These are phyloP conservation scores for Lichtheimia corymbifera DNA, from an alignment of 371 early-diverging fungal genomes.

Conservation along the genomic window DNA sequence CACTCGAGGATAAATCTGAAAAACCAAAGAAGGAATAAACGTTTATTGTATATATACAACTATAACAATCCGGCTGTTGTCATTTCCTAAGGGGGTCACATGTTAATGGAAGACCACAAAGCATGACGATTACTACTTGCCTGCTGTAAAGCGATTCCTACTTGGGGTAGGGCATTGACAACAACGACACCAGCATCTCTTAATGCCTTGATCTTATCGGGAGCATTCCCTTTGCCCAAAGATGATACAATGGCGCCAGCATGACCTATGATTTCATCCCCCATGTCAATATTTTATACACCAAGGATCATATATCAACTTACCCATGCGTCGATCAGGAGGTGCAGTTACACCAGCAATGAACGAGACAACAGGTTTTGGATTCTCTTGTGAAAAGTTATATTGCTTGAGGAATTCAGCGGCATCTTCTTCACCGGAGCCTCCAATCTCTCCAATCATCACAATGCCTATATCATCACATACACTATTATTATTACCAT, in stretches of 20 bases:
- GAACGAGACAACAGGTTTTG: constrained; percentile 95
- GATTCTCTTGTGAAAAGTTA: constrained; percentile 83
- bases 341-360: constrained; percentile 99
- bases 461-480: constrained; percentile 67
- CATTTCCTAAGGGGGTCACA: neutral
- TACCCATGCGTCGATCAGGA: constrained; percentile 96
- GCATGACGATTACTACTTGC: too few relatives aligned
- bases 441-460: constrained; percentile 95
- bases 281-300: too few relatives aligned
- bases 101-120: too few relatives aligned
- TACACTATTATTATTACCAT: constrained; percentile 34
- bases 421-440: constrained; percentile 98
- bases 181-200: constrained; percentile 91
- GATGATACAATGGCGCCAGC: constrained; percentile 96
- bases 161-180: constrained; percentile 90
- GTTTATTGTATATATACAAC: too few relatives aligned
- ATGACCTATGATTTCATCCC: constrained; percentile 23
- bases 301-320: constrained; percentile 58
- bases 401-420: constrained; percentile 94
- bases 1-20: constrained; percentile 33
- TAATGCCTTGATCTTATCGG: constrained; percentile 95
- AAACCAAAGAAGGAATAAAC: constrained; percentile 21
- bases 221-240: constrained; percentile 97
- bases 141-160: constrained; percentile 85
- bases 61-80: neutral